These are phyloP conservation scores for Teratosphaeria destructans DNA, from an alignment of 2,329 filamentous ascomycete species.

Conservation along the genomic window DNA sequence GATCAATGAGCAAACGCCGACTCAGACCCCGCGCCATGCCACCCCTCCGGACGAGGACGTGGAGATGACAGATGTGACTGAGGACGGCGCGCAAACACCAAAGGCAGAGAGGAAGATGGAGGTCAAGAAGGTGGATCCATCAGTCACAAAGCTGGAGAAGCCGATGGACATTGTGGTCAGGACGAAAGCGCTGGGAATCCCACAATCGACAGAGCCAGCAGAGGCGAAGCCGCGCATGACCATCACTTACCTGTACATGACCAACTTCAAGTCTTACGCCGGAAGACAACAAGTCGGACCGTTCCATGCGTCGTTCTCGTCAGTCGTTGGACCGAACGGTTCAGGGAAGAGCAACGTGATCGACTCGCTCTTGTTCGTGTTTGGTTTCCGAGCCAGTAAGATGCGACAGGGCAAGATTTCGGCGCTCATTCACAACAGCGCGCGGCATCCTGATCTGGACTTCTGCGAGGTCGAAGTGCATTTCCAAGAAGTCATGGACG, in stretches of 20 bases:
- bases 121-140: constrained; percentile 62
- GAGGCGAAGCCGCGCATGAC: constrained; percentile 79
- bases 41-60: constrained; percentile 10
- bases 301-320: constrained; percentile 94
- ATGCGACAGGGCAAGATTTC: constrained; percentile 99
- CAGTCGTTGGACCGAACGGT: constrained; percentile 93
- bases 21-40: constrained; percentile 6
- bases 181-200: constrained; percentile 57
- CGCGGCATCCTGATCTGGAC: constrained; percentile 71
- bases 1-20: constrained; percentile 51
- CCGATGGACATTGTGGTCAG: constrained; percentile 92
- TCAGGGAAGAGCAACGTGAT: constrained; percentile 99
- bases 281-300: constrained; percentile 90
- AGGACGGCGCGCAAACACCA: constrained; percentile 13
- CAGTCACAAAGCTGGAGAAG: constrained; percentile 69
- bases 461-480: constrained; percentile 94
- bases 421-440: constrained; percentile 93
- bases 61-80: constrained; percentile 16
- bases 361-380: constrained; percentile 95
- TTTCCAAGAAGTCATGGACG: constrained; percentile 89
- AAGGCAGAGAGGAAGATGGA: constrained; percentile 27
- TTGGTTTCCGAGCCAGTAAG: constrained; percentile 96
- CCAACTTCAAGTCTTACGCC: constrained; percentile 98
- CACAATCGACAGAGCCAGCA: constrained; percentile 60
- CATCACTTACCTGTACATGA: constrained; percentile 82